Evolutionary conservation across 306 rosid species (phyloP).

Genomic region (Cajanus cajan): DNA sequence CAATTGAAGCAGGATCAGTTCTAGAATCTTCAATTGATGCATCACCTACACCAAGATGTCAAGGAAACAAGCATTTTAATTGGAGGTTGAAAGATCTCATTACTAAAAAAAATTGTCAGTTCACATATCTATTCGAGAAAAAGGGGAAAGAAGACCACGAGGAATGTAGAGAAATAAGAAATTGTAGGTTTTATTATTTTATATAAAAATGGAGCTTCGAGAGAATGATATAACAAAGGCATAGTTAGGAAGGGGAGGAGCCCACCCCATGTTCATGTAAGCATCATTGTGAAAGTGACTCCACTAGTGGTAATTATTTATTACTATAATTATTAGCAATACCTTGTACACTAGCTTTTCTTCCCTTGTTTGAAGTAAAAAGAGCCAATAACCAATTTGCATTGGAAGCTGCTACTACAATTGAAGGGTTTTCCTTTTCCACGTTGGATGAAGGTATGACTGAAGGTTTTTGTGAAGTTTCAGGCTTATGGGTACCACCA

Average conservation of each 20-base stretch:
- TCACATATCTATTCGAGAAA: not conserved
- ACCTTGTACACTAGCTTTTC: conserved; percentile 21
- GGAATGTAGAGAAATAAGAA: not conserved
- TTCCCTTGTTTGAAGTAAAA: conserved; percentile 12
- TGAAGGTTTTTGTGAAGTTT: conserved; percentile 8
- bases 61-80: not conserved
- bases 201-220: not conserved
- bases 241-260: not conserved
- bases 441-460: not conserved
- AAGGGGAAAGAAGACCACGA: not conserved
- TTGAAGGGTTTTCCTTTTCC: conserved; percentile 24
- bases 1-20: not conserved
- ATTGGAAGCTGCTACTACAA: not conserved
- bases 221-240: not conserved
- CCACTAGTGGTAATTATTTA: not conserved
- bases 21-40: not conserved
- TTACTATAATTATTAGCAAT: not conserved
- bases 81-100: conserved; percentile 17
- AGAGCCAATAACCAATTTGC: conserved; percentile 31
- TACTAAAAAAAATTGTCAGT: not conserved
- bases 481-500: conserved; percentile 1
- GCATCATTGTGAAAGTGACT: not conserved
- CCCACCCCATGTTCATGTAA: not conserved
- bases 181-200: not conserved
- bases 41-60: conserved; percentile 23